phyloP scores from a whole-genome alignment of 164 flowering plant species.

The Stephania cephalantha region DNA sequence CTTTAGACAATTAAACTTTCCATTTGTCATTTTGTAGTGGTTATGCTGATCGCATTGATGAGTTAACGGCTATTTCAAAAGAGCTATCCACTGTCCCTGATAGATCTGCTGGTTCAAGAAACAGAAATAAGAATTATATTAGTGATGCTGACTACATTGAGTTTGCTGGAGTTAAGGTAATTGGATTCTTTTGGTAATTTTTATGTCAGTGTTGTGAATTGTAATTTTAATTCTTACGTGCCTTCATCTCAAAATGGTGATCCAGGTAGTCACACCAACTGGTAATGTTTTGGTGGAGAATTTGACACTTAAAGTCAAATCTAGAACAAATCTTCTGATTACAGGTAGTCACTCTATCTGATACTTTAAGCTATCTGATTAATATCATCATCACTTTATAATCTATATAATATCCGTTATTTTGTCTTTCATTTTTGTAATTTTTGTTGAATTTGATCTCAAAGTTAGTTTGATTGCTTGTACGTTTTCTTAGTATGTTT shows the following conservation, averaged over 20 bases:
- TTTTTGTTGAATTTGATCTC: not conserved
- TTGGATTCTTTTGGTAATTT: slow-evolving; percentile 1
- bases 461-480: not conserved
- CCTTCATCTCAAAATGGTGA: not conserved
- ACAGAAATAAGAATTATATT: slow-evolving; percentile 57
- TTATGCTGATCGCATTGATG: slow-evolving; percentile 98
- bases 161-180: slow-evolving; percentile 83
- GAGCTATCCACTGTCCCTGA: slow-evolving; percentile 58
- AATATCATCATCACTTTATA: not conserved
- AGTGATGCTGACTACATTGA: slow-evolving; percentile 84
- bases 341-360: slow-evolving; percentile 49
- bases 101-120: slow-evolving; percentile 39
- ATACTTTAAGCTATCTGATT: not conserved
- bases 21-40: slow-evolving; percentile 51
- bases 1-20: slow-evolving; percentile 4
- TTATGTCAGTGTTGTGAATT: not conserved
- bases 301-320: slow-evolving; percentile 70
- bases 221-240: not conserved
- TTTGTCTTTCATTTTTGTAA: not conserved
- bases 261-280: slow-evolving; percentile 97
- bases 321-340: slow-evolving; percentile 91
- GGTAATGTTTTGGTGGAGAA: slow-evolving; percentile 89
- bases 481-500: not conserved
- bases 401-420: not conserved
- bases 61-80: slow-evolving; percentile 63